These are phyloP conservation scores for Panicum miliaceum DNA, from an alignment of 176 grass and related monocot genomes.

Conservation along the genomic window DNA sequence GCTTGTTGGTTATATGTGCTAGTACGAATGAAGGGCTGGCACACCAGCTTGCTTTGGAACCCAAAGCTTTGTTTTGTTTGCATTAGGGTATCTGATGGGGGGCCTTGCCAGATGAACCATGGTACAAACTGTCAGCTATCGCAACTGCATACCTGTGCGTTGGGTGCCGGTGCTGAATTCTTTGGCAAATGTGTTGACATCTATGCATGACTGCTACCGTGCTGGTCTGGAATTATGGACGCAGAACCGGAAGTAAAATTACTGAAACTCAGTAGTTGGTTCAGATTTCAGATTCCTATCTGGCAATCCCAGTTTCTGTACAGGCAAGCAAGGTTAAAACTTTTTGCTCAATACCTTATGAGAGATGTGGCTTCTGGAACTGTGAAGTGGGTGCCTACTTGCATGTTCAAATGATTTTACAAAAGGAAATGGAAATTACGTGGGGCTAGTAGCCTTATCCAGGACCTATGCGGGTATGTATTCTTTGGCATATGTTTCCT, in stretches of 20 bases:
- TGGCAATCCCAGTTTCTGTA: neutral
- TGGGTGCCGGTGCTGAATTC: neutral
- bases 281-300: neutral
- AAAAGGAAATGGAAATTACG: neutral
- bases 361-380: conserved; percentile 1
- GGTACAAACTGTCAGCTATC: neutral
- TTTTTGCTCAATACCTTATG: neutral
- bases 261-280: conserved; percentile 17
- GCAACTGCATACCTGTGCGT: neutral
- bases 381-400: conserved; percentile 3
- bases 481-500: neutral
- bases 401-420: neutral
- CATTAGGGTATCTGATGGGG: conserved; percentile 9
- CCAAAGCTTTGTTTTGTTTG: conserved; percentile 20
- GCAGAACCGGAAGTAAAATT: neutral
- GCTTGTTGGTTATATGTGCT: conserved; percentile 3
- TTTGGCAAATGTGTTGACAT: conserved; percentile 21
- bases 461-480: neutral
- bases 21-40: neutral
- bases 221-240: neutral
- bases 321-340: neutral
- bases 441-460: neutral
- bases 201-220: neutral
- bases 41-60: neutral
- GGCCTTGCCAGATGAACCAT: neutral